phyloP scores from a whole-genome alignment of 805 yeast species.

The Metschnikowia noctiluminum region DNA sequence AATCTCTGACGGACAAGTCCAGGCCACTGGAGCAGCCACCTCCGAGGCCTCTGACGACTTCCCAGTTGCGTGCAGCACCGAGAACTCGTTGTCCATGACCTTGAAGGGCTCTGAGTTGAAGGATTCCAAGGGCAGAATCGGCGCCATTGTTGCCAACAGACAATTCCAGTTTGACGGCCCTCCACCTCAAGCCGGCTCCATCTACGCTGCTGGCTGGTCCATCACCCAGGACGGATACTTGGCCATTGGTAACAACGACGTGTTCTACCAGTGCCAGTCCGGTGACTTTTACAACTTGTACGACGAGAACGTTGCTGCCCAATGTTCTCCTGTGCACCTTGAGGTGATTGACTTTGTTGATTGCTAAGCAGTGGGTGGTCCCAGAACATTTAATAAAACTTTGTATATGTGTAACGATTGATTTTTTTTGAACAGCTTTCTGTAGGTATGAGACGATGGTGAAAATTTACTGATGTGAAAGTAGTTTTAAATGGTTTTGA shows the following conservation, averaged over 20 bases:
- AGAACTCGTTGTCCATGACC: slow-evolving; percentile 49
- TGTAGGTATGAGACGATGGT: no score
- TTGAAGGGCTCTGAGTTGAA: slow-evolving; percentile 50
- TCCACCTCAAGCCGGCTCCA: slow-evolving; percentile 62
- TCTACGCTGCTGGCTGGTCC: slow-evolving; percentile 36
- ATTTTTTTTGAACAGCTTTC: slow-evolving; percentile 6
- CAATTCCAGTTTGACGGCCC: slow-evolving; percentile 81
- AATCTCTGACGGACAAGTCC: slow-evolving; percentile 32
- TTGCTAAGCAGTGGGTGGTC: slow-evolving; percentile 37
- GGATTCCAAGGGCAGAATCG: slow-evolving; percentile 64
- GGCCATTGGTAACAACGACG: slow-evolving; percentile 58
- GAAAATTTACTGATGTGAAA: no score
- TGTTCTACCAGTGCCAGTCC: slow-evolving; percentile 71
- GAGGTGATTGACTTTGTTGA: slow-evolving; percentile 53
- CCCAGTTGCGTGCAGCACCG: slow-evolving; percentile 21
- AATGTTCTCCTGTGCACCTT: slow-evolving; percentile 62
- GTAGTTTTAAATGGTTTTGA: no score
- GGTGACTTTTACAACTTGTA: slow-evolving; percentile 79
- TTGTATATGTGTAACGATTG: slow-evolving; percentile 12
- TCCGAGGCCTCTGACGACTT: slow-evolving; percentile 13
- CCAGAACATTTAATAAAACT: background rate
- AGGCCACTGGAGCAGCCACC: slow-evolving; percentile 29
- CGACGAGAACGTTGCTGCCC: slow-evolving; percentile 47
- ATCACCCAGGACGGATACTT: slow-evolving; percentile 53
- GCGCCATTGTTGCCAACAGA: slow-evolving; percentile 77